These are phyloP conservation scores for Haplosporangium gracile DNA, from an alignment of 192 early-diverging fungal genomes.

Conservation along the genomic window DNA sequence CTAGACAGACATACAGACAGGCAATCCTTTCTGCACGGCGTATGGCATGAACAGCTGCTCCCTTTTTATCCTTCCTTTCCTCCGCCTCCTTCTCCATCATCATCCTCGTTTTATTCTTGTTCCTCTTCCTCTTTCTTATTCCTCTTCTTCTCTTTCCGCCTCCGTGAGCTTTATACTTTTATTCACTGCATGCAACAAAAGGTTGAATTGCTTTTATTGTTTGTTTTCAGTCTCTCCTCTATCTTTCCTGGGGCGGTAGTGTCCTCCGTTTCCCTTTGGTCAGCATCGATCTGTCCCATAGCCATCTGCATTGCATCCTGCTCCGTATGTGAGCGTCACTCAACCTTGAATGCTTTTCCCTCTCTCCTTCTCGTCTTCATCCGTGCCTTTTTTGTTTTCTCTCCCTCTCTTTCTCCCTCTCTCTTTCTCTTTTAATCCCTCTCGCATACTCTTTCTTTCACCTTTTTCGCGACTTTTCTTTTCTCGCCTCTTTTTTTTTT, in stretches of 20 bases:
- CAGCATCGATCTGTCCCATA: slow-evolving; percentile 12
- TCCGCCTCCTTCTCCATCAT: background rate
- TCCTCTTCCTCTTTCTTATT: background rate
- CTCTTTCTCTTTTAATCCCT: background rate
- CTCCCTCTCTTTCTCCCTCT: background rate
- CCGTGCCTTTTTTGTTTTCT: background rate
- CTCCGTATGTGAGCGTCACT: slow-evolving; percentile 5
- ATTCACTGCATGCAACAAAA: background rate
- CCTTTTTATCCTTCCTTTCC: background rate
- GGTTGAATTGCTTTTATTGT: background rate
- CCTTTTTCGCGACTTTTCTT: background rate
- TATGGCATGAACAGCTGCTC: background rate
- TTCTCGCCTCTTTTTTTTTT: background rate
- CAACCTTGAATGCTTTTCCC: background rate
- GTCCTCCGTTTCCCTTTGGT: background rate
- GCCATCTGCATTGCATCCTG: slow-evolving; percentile 6
- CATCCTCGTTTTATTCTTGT: background rate
- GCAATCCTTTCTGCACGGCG: background rate
- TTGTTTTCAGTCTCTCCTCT: background rate
- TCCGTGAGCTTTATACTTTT: background rate
- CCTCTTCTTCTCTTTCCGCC: background rate
- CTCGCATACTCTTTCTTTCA: background rate
- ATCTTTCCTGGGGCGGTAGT: background rate
- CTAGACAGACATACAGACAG: too few relatives aligned
- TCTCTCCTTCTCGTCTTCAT: background rate